Base-by-base conservation (phyloP, 2,329 filamentous ascomycete genomes). In the Colletotrichum endophyticum region DNA sequence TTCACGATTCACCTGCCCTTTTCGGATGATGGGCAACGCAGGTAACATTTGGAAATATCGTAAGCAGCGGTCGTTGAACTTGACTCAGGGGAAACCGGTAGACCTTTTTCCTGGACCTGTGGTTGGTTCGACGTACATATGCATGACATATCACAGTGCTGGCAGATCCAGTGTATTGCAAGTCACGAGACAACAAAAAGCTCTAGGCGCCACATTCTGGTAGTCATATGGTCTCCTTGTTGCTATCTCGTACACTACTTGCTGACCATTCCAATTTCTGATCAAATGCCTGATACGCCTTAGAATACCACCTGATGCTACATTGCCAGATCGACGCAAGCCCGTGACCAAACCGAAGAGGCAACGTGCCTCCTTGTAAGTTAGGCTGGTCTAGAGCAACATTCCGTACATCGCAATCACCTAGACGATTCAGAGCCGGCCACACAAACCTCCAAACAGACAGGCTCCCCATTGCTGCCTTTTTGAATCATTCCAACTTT, bases 191-290 rank as follows among this genome's bases (percentile, higher is more conserved):
- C 44, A 53, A 13, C n/a, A 13, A 11, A 49, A 22, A 1, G 12
- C 12, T 53, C n/a, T 25, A 22, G 6, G n/a, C 22, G n/a, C n/a
- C 5, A 25, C 12, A 13, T 4, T 8, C 11, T 53, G 6, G 12
- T 22, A 7, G 22, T 22, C 6, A 4, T 13, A 13, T 13, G 13
- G 0, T 8, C 4, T 22, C 19, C n/a, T 53, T 13, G 2, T 53
- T 25, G 11, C n/a, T 53, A 3, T 22, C 11, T 53, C 12, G 1
- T n/a, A n/a, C 4, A 53, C 2, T 53, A 1, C 11, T 1, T 53
- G 19, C 5, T 49, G 0, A 1, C 1, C 9, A 49, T 12, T 0
- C 44, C 44, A 8, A 11, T 8, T 0, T 8, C 11, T 53, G 6
- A 2, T 53, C 11, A 49, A 7, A 6, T 12, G 9, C 11, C 9